Conservation (phyloP, 2,329 filamentous ascomycete genomes). For the Elsinoe necatrix region DNA sequence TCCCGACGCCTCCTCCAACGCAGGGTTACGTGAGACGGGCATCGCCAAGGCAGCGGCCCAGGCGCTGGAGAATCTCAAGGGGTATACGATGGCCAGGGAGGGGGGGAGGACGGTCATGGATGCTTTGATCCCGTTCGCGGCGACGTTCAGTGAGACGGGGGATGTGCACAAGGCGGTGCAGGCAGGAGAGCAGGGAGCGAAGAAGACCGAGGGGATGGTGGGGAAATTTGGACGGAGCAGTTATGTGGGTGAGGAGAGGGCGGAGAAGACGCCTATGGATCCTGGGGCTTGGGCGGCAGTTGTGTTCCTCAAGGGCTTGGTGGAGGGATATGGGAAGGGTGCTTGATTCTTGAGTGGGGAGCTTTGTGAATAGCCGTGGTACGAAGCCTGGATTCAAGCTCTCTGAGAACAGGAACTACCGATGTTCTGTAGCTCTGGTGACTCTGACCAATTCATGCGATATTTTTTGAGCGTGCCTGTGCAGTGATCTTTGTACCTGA, state of each 20-base stretch:
- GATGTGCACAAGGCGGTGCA: constrained; percentile 26
- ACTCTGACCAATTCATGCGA: too few species aligned
- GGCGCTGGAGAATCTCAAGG: constrained; percentile 38
- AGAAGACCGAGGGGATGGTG: constrained; percentile 30
- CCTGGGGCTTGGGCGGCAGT: constrained; percentile 32
- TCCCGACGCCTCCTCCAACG: constrained; percentile 19
- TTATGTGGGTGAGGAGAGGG: constrained; percentile 29
- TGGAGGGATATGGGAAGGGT: constrained; percentile 22
- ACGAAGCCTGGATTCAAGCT: too few species aligned
- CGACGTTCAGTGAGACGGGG: constrained; percentile 24
- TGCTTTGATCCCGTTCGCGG: constrained; percentile 32
- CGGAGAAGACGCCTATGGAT: constrained; percentile 28
- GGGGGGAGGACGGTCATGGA: constrained; percentile 34
- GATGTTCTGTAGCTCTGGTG: too few species aligned
- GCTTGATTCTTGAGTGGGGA: not conserved
- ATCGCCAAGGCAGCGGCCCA: constrained; percentile 26
- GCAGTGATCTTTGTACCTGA: too few species aligned
- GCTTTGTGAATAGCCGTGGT: too few species aligned
- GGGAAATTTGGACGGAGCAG: constrained; percentile 31
- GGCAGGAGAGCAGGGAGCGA: constrained; percentile 27
- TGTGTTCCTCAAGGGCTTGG: constrained; percentile 29
- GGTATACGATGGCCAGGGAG: constrained; percentile 29
- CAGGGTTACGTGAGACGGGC: constrained; percentile 16
- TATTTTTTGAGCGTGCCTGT: too few species aligned
- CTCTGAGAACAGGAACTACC: too few species aligned